phyloP scores from a whole-genome alignment of 208 protist species.

The Jaenimonas drosophilae region DNA sequence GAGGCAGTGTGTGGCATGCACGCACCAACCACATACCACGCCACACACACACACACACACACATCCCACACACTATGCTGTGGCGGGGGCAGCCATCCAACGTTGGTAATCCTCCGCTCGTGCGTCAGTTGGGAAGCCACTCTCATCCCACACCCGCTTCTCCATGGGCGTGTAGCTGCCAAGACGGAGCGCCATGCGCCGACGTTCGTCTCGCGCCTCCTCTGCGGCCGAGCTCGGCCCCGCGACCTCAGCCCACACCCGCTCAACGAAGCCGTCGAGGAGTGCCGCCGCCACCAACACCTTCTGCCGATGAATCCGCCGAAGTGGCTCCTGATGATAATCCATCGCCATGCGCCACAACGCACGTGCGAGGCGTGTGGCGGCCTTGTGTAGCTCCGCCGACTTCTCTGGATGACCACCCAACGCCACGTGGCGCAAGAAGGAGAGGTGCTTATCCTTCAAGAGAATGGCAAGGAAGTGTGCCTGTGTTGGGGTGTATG shows the following conservation, averaged over 20 bases:
- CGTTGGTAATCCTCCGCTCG: constrained; percentile 70
- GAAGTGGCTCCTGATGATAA: constrained; percentile 49
- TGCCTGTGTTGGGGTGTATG: constrained; percentile 57
- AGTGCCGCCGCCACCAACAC: constrained; percentile 61
- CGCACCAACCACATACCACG: not conserved
- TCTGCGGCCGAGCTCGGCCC: not conserved
- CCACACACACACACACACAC: constrained; percentile 5
- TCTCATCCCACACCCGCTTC: constrained; percentile 40
- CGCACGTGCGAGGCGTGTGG: constrained; percentile 40
- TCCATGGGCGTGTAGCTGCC: constrained; percentile 58
- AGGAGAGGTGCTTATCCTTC: constrained; percentile 63
- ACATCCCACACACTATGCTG: constrained; percentile 3
- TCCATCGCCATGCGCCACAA: constrained; percentile 56
- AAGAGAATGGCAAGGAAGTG: constrained; percentile 62
- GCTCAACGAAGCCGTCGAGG: constrained; percentile 52
- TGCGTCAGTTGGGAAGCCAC: constrained; percentile 64
- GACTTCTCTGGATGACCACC: constrained; percentile 4
- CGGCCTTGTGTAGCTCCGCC: constrained; percentile 40
- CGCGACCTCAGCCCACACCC: constrained; percentile 20
- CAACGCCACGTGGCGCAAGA: constrained; percentile 44
- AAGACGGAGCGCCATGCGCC: constrained; percentile 31
- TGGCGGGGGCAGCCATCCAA: constrained; percentile 55
- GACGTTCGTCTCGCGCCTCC: constrained; percentile 6
- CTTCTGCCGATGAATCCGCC: constrained; percentile 74
- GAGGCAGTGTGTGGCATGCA: too few relatives aligned